phyloP scores from a whole-genome alignment of 2,329 filamentous ascomycete genomes.

The Dactylellina cionopaga region DNA sequence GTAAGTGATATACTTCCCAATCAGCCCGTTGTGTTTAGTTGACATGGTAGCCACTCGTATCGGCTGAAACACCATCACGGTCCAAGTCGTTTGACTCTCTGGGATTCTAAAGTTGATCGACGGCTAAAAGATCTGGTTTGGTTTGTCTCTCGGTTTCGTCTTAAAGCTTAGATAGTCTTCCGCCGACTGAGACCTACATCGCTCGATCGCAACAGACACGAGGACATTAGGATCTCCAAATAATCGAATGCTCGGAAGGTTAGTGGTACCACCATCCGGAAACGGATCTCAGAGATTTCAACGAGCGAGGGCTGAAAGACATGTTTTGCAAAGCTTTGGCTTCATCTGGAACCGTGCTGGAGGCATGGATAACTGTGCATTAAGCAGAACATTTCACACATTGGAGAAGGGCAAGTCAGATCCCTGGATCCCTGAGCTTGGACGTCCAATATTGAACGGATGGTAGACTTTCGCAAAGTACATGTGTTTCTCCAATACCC shows the following conservation, averaged over 20 bases:
- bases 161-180: conserved; percentile 7
- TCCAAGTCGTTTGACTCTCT: neutral
- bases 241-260: conserved; percentile 13
- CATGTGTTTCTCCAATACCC: conserved; percentile 1
- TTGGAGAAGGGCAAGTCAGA: conserved; percentile 6
- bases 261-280: conserved; percentile 18
- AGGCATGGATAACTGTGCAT: conserved; percentile 37
- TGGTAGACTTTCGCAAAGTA: conserved; percentile 6
- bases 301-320: conserved; percentile 11
- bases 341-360: conserved; percentile 47
- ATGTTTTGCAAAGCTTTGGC: conserved; percentile 29
- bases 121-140: neutral
- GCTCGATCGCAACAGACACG: neutral
- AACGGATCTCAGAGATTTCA: conserved; percentile 3
- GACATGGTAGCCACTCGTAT: conserved; percentile 6
- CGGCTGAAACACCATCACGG: conserved; percentile 1
- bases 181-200: conserved; percentile 11
- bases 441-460: conserved; percentile 10
- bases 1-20: conserved; percentile 18
- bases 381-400: conserved; percentile 37
- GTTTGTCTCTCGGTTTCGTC: neutral
- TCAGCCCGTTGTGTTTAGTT: conserved; percentile 11
- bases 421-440: conserved; percentile 3
- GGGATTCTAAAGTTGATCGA: neutral
- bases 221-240: neutral